Evolutionary conservation across 805 yeast species (phyloP).

Genomic region (Candida alai): DNA sequence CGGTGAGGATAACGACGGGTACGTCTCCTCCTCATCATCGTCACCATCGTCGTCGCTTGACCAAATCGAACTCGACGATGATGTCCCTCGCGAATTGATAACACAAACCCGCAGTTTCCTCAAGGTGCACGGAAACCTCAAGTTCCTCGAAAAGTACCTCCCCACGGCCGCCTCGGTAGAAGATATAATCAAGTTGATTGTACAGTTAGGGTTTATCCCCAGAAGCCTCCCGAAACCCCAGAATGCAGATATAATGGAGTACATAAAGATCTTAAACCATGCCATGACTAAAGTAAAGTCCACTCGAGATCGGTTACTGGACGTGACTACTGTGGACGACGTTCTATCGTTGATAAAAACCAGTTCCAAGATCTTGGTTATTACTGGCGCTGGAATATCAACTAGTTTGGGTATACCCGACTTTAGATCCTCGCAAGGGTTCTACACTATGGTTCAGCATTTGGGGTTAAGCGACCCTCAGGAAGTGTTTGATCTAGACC

Average conservation of each 20-base stretch:
- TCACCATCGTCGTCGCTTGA: conserved; percentile 11
- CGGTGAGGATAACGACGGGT: conserved; percentile 4
- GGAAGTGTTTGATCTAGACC: conserved; percentile 39
- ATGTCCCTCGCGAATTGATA: conserved; percentile 11
- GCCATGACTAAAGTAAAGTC: conserved; percentile 62
- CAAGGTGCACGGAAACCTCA: conserved; percentile 54
- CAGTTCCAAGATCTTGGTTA: conserved; percentile 42
- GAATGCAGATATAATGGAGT: conserved; percentile 42
- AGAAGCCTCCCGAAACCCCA: conserved; percentile 30
- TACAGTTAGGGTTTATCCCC: conserved; percentile 58
- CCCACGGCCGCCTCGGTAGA: conserved; percentile 58
- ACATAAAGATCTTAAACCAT: conserved; percentile 51
- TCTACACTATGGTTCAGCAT: conserved; percentile 53
- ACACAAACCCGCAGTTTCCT: conserved; percentile 41
- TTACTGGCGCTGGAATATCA: conserved; percentile 45
- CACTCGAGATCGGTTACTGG: conserved; percentile 51
- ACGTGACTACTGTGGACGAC: conserved; percentile 56
- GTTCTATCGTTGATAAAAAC: conserved; percentile 49
- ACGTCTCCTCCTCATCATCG: neutral
- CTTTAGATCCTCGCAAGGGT: conserved; percentile 52
- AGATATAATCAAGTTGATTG: conserved; percentile 53
- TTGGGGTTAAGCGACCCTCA: conserved; percentile 42
- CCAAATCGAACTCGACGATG: conserved; percentile 7
- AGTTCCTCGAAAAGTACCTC: conserved; percentile 57
- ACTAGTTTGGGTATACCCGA: conserved; percentile 45